These are phyloP conservation scores for Acorus calamus DNA, from an alignment of 106 monocot species.

Conservation along the genomic window DNA sequence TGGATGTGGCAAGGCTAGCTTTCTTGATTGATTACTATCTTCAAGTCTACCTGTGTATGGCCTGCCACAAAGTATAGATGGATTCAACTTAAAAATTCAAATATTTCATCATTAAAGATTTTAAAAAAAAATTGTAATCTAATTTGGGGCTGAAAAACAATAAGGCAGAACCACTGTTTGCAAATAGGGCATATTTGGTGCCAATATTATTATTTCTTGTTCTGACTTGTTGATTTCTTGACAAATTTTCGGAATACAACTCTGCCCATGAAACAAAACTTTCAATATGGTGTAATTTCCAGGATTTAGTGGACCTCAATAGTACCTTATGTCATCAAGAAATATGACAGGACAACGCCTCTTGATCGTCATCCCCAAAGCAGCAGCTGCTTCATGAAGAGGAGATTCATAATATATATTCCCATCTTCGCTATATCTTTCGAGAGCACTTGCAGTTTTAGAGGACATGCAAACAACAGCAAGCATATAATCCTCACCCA, in stretches of 20 bases:
- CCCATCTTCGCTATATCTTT: conserved; percentile 13
- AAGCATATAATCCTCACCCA: conserved; percentile 34
- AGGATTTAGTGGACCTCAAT: too few species aligned
- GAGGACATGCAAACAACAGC: conserved; percentile 29
- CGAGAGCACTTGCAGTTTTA: conserved; percentile 18
- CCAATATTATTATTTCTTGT: too few species aligned
- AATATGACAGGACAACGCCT: conserved; percentile 22
- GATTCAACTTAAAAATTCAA: too few species aligned
- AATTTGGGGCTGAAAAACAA: too few species aligned
- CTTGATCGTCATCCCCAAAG: conserved; percentile 8
- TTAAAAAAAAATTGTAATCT: too few species aligned
- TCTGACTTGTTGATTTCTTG: too few species aligned
- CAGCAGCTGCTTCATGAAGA: conserved; percentile 22
- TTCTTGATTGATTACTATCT: conserved; percentile 11
- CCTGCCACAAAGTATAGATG: conserved; percentile 4
- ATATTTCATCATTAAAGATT: too few species aligned
- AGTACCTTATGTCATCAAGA: conserved; percentile 22
- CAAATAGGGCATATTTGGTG: too few species aligned
- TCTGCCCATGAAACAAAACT: too few species aligned
- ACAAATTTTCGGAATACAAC: too few species aligned
- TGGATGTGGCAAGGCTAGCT: conserved; percentile 15
- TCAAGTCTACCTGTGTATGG: conserved; percentile 16
- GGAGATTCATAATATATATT: conserved; percentile 6
- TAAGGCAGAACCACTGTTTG: too few species aligned
- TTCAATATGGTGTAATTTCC: too few species aligned